Conservation (phyloP, 2,329 filamentous ascomycete species). For the Colletotrichum zoysiae region DNA sequence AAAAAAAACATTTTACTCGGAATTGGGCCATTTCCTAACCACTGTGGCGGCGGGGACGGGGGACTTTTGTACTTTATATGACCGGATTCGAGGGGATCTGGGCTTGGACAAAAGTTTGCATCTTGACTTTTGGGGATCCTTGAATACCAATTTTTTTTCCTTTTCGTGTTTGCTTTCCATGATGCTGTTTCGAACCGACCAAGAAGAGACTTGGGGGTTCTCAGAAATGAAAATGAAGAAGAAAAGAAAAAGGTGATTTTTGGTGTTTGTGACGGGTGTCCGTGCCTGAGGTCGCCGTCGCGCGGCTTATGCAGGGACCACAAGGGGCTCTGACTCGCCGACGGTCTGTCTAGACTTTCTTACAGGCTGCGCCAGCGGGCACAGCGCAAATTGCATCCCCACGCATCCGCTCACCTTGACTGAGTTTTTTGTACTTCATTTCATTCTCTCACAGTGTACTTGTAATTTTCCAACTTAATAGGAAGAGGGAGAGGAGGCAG, state of each 20-base stretch:
- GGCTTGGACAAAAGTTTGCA: constrained; percentile 44
- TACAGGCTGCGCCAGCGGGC: constrained; percentile 6
- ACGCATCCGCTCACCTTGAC: not conserved
- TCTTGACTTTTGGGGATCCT: constrained; percentile 42
- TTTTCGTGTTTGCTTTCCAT: constrained; percentile 22
- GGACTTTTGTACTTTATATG: constrained; percentile 53
- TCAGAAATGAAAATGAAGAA: no score
- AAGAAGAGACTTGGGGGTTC: not conserved
- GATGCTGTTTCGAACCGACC: not conserved
- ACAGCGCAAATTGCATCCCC: constrained; percentile 9
- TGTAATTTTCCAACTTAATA: no score
- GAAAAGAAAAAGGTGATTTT: not conserved
- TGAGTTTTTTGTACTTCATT: not conserved
- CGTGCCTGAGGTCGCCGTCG: not conserved
- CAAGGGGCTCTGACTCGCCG: constrained; percentile 8
- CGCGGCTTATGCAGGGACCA: constrained; percentile 15
- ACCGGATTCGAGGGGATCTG: constrained; percentile 47
- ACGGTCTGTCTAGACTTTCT: not conserved
- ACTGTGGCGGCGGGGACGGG: constrained; percentile 38
- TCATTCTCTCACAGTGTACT: no score
- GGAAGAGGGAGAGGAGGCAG: not conserved
- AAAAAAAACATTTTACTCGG: constrained; percentile 24
- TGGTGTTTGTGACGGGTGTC: not conserved
- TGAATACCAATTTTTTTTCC: constrained; percentile 41
- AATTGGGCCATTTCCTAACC: constrained; percentile 37